Evolutionary conservation across 163 green algal genomes (phyloP).

Genomic region (Chlamydomonas reinhardtii): DNA sequence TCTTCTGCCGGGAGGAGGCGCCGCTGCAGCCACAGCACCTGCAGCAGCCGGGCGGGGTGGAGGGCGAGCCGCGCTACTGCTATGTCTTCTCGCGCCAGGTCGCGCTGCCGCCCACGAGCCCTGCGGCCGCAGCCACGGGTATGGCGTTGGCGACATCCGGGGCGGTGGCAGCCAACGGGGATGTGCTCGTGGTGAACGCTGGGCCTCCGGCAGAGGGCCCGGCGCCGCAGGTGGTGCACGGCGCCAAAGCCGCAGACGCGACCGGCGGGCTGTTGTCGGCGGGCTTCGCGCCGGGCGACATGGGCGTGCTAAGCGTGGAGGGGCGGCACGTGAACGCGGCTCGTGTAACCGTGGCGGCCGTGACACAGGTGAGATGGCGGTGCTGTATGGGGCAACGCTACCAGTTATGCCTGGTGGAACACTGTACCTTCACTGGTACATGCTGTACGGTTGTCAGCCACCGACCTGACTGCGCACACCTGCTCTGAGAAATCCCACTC

Average conservation of each 20-base stretch:
- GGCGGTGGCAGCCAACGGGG: too few species aligned
- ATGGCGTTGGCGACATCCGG: too few species aligned
- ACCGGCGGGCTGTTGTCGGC: slow-evolving; percentile 37
- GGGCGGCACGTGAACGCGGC: slow-evolving; percentile 68
- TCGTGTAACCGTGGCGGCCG: slow-evolving; percentile 52
- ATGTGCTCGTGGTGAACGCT: too few species aligned
- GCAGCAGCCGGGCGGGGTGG: background rate
- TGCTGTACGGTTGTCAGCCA: background rate
- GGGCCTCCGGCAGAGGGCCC: too few species aligned
- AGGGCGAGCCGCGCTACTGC: background rate
- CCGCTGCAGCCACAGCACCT: background rate
- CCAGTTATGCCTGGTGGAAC: too few species aligned
- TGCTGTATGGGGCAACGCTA: background rate
- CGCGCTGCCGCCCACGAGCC: background rate
- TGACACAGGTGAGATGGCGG: background rate
- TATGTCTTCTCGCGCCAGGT: slow-evolving; percentile 37
- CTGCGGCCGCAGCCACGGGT: background rate
- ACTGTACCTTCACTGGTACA: background rate
- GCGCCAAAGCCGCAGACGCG: background rate
- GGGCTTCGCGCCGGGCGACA: slow-evolving; percentile 72
- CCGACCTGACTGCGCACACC: too few species aligned
- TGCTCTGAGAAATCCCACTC: too few species aligned
- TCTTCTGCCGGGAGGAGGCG: slow-evolving; percentile 14
- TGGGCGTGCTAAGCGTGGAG: slow-evolving; percentile 81
- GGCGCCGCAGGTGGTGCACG: background rate